These are phyloP conservation scores for Xanthoconium separans DNA, from an alignment of 1,284 basidiomycete species.

Conservation along the genomic window DNA sequence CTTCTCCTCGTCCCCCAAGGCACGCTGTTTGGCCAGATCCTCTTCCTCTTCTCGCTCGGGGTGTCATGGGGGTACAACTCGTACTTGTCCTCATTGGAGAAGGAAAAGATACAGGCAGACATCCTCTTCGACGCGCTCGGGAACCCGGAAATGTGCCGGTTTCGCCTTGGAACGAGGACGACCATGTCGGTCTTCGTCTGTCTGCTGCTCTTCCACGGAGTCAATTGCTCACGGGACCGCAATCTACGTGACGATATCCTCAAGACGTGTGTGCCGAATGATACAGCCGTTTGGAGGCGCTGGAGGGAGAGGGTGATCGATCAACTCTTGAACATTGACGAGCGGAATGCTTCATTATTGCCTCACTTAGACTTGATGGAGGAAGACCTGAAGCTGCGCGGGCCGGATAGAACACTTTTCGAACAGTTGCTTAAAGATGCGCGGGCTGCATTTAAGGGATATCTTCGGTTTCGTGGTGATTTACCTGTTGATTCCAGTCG, in stretches of 20 bases:
- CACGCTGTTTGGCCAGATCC: conserved; percentile 27
- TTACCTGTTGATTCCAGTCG: background rate
- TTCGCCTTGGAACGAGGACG: background rate
- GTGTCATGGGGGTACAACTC: conserved; percentile 31
- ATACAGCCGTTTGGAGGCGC: conserved; percentile 20
- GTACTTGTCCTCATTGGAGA: conserved; percentile 27
- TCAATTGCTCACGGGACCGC: background rate
- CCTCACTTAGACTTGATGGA: background rate
- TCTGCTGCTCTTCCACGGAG: conserved; percentile 15
- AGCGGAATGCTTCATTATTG: background rate
- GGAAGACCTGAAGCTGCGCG: background rate
- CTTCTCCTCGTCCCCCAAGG: conserved; percentile 31
- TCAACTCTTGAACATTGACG: conserved; percentile 4
- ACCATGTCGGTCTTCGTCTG: conserved; percentile 15
- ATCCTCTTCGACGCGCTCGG: background rate
- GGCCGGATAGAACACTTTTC: background rate
- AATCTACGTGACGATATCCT: conserved; percentile 1
- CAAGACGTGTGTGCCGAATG: conserved; percentile 13
- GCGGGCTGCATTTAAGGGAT: background rate
- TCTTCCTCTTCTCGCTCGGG: conserved; percentile 29
- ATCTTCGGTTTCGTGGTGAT: background rate
- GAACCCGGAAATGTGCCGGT: background rate
- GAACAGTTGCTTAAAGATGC: background rate
- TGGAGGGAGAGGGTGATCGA: conserved; percentile 17
- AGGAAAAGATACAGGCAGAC: conserved; percentile 16